Base-by-base conservation (phyloP, 2,329 filamentous ascomycete species). In the Tolypocladium album region DNA sequence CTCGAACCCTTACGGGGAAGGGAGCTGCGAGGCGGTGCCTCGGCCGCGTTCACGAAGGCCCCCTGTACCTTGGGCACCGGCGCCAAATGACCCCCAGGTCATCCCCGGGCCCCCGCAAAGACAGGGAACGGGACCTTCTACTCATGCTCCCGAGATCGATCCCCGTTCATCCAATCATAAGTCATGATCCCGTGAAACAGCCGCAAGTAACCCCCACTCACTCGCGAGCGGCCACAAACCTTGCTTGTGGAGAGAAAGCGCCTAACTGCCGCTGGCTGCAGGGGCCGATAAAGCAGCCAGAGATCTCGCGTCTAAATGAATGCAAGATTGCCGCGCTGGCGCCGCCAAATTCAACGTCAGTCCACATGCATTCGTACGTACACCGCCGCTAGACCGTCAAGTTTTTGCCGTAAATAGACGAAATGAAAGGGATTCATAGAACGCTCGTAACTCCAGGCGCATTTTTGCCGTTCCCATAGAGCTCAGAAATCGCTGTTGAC, bases 161-260 rank as follows among this genome's bases (percentile, higher is more conserved):
- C 69, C 64, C 61, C 59, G 58, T 66, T 52, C 66, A 66, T 75
- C 80, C 81, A 83, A 83, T 83, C 80, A 83, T 79, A 75, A 75
- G 67, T 77, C 79, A 72, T 80, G 74, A 75, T 66, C 69, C 75
- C 75, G 72, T 79, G 72, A 75, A 77, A 77, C 71, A 73, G 66
- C 69, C 71, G 68, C 71, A 71, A 62, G 61, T 61, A 63, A 62
- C 64, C 66, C 67, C 69, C 65, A 63, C 61, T 63, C 65, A 61
- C 63, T 68, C 59, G 58, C 64, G 63, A 63, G 64, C 60, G 64
- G 64, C 66, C 65, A 65, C 65, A 61, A 67, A 64, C 59, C 63
- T 68, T 67, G 66, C 62, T 62, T 66, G 63, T 66, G 61, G 63
- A 64, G 61, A 63, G 62, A 61, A 63, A 64, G 58, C 65, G 67